Evolutionary conservation across 75 land plant species (phyloP), one percentile per base, ranked within the genome.

Genomic region (Azolla pinnata): DNA sequence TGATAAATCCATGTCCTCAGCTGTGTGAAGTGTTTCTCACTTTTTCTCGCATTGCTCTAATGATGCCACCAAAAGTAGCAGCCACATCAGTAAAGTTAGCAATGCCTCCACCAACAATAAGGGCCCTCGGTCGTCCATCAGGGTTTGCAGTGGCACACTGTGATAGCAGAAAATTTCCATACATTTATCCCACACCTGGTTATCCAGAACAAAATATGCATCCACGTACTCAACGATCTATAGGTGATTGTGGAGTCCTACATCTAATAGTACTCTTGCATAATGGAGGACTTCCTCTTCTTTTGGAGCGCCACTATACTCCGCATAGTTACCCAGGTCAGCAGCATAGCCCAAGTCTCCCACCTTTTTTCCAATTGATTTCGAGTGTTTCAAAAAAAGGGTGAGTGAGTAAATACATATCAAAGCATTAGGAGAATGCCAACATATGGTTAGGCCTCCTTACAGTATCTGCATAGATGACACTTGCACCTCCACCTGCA

Each of bases 41-140:
- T 79, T 78, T 78, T 50, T 78, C 81, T 18, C 81, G 81, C 60
- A 78, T 50, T 28, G 81, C 81, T 42, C 69, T 57, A 57, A 78
- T 78, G 49, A 78, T 78, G 26, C 81, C 79, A 69, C 56, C 77
- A 52, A 78, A 78, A 17, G 81, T 78, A 23, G 79, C 73, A 19
- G 79, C 79, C n/a, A 78, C 81, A 55, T 78, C 81, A 16, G 81
- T 78, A 55, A 78, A 78, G 54, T 78, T 78, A 26, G 81, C 81
- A 56, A 78, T 78, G 28, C 81, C 81, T 25, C 81, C 81, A 35
- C 81, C 81, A 24, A 78, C 60, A 28, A 78, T 65, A 20, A 78
- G 64, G 8, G 81, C 81, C 56, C 79, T 74, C 31, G 49, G 57
- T 12, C 49, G 72, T 3, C 81, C 81, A 74, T 78, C 81, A 32